Conservation (phyloP, 2,329 filamentous ascomycete species). For the Herpomyces periplanetae region DNA sequence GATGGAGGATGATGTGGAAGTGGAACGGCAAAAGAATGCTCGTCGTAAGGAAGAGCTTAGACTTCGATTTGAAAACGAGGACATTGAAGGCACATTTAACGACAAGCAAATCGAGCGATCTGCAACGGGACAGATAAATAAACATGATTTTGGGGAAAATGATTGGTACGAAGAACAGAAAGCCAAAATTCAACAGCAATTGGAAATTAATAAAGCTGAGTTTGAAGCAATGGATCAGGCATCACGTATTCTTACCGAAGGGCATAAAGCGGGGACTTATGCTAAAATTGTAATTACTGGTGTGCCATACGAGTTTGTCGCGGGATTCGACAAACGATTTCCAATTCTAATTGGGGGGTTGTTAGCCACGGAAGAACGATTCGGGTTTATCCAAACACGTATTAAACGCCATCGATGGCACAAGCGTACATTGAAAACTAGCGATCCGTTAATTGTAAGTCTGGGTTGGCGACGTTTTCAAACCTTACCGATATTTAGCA, state of each 20-base stretch:
- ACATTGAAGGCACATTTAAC: constrained; percentile 74
- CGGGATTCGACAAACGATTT: constrained; percentile 35
- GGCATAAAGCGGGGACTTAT: constrained; percentile 66
- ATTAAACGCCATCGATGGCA: constrained; percentile 97
- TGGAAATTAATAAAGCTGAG: constrained; percentile 81
- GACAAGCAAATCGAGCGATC: constrained; percentile 23
- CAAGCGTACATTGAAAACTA: constrained; percentile 94
- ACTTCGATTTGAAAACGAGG: constrained; percentile 79
- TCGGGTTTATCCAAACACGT: constrained; percentile 71
- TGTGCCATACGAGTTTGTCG: constrained; percentile 62
- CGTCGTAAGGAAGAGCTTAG: constrained; percentile 74
- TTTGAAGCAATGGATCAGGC: constrained; percentile 53
- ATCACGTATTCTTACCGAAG: constrained; percentile 49
- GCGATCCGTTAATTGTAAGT: constrained; percentile 85
- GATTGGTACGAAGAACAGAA: constrained; percentile 97
- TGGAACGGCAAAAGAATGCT: constrained; percentile 63
- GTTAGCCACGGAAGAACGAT: constrained; percentile 65
- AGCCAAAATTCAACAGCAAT: constrained; percentile 65
- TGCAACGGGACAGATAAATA: constrained; percentile 23
- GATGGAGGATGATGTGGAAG: constrained; percentile 24
- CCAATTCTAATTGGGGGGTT: constrained; percentile 73
- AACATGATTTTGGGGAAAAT: constrained; percentile 66
- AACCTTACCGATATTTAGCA: constrained; percentile 63
- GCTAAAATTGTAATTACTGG: constrained; percentile 58
- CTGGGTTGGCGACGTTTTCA: constrained; percentile 89